Conservation (phyloP, 345 rosid species). For the Streptanthus diversifolius region DNA sequence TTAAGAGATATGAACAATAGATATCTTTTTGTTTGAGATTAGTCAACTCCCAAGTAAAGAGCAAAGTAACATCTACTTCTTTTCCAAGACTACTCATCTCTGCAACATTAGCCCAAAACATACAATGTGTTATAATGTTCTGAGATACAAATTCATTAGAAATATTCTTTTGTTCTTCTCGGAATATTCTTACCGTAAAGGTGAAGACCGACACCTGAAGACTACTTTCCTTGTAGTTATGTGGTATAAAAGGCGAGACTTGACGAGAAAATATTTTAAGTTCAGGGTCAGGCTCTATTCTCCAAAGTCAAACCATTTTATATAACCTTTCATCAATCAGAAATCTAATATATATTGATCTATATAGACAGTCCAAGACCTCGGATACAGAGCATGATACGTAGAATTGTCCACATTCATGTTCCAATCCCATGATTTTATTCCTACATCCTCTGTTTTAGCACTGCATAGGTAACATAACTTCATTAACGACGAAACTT, state of each 20-base stretch:
- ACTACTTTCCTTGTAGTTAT: conserved; percentile 84
- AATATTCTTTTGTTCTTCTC: too few species aligned
- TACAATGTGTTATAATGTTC: not conserved
- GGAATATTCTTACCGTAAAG: conserved; percentile 47
- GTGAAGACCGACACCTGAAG: conserved; percentile 75
- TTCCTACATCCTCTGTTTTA: conserved; percentile 41
- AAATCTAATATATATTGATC: not conserved
- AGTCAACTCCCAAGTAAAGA: conserved; percentile 82
- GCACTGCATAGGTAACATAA: not conserved
- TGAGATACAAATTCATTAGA: not conserved
- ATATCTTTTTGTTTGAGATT: not conserved
- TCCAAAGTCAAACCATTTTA: conserved; percentile 3
- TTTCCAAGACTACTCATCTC: conserved; percentile 56
- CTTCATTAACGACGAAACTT: not conserved
- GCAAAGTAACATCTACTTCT: conserved; percentile 56
- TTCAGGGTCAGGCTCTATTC: conserved; percentile 74
- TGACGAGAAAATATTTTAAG: conserved; percentile 80
- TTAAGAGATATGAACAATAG: not conserved
- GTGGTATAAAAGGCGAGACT: conserved; percentile 82
- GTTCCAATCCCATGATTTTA: conserved; percentile 84
- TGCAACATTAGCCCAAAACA: not conserved
- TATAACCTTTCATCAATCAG: not conserved
- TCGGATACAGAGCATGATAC: conserved; percentile 79
- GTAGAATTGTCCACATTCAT: conserved; percentile 60
- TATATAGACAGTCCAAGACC: conserved; percentile 76